Percentiles rank a stretch among this genome's conserved stretches.
phyloP scores from a whole-genome alignment of 306 rosid species.

The Macrotyloma uniflorum region DNA sequence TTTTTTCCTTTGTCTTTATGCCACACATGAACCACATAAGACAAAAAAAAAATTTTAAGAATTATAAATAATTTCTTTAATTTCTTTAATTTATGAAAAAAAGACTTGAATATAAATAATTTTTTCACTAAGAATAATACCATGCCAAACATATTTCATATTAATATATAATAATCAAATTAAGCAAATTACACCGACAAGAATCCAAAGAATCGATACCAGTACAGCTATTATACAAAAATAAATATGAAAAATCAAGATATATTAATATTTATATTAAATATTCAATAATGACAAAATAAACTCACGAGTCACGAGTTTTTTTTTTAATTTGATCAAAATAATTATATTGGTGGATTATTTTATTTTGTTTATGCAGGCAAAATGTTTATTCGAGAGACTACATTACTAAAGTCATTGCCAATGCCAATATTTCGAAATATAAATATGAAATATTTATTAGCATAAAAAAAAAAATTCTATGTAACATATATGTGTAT shows the following conservation, averaged over 20 bases:
- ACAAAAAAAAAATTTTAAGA: not conserved
- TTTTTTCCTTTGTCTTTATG: not conserved
- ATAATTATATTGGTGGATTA: not conserved
- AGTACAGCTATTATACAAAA: not conserved
- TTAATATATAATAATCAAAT: not conserved
- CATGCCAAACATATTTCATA: not conserved
- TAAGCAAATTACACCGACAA: not conserved
- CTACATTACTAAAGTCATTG: not conserved
- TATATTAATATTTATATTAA: not conserved
- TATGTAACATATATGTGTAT: no score
- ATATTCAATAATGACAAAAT: not conserved
- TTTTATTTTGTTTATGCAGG: not conserved
- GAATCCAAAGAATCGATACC: not conserved
- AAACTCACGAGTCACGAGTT: not conserved
- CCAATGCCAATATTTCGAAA: no score
- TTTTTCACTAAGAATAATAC: not conserved
- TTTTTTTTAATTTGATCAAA: not conserved
- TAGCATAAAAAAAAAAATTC: no score
- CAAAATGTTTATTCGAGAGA: not conserved
- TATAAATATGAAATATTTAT: no score
- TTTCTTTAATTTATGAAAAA: no score
- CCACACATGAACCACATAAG: not conserved
- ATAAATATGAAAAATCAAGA: not conserved
- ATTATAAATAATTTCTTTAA: no score
- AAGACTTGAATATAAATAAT: not conserved